Conservation (phyloP, 2,329 filamentous ascomycete species). For the Hymenoscyphus scutula region DNA sequence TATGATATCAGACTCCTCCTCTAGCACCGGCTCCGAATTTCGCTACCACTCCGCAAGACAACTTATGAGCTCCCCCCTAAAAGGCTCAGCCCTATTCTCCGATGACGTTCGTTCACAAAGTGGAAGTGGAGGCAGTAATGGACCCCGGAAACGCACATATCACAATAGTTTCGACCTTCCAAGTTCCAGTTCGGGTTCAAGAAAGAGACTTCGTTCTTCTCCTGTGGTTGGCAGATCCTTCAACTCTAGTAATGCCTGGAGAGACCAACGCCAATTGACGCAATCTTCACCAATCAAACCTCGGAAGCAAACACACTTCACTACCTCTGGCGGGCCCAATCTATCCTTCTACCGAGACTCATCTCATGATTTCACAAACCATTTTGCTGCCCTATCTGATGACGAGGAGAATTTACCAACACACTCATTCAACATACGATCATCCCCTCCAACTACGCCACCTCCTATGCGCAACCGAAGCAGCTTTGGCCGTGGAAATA, state of each 20-base stretch:
- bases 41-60: constrained; percentile 59
- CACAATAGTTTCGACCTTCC: constrained; percentile 56
- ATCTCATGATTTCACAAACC: constrained; percentile 55
- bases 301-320: constrained; percentile 71
- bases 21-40: constrained; percentile 70
- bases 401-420: constrained; percentile 79
- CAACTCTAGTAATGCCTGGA: constrained; percentile 67
- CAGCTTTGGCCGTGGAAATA: constrained; percentile 47
- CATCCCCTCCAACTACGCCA: constrained; percentile 86
- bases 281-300: constrained; percentile 86
- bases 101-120: constrained; percentile 66
- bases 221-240: constrained; percentile 60
- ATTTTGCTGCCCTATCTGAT: constrained; percentile 68
- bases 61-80: constrained; percentile 79
- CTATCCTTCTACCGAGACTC: constrained; percentile 71
- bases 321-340: constrained; percentile 66
- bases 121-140: constrained; percentile 61
- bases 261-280: constrained; percentile 70
- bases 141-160: constrained; percentile 63
- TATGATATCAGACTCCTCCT: constrained; percentile 82
- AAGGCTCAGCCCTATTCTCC: constrained; percentile 73
- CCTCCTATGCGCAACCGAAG: constrained; percentile 59
- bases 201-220: constrained; percentile 70
- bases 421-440: constrained; percentile 70
- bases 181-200: constrained; percentile 49